Conservation (phyloP, 495 filamentous ascomycete genomes). For the Hypoxylon lienhwacheense region DNA sequence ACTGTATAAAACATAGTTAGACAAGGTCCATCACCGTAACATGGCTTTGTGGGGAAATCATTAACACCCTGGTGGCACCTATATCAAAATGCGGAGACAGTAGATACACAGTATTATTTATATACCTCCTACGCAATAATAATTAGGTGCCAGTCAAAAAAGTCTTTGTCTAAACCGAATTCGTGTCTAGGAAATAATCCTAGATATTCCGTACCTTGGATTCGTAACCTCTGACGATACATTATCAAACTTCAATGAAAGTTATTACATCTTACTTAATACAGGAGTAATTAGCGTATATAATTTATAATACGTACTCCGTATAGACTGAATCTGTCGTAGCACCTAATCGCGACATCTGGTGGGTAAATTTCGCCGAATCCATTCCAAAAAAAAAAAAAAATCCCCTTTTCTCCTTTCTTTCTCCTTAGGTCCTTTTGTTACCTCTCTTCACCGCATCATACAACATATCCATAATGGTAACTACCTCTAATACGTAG, state of each 20-base stretch:
- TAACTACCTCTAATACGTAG: too few species aligned
- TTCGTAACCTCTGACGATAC: constrained; percentile 21
- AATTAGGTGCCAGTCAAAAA: constrained; percentile 23
- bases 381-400: constrained; percentile 7
- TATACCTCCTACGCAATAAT: constrained; percentile 1
- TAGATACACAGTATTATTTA: neutral
- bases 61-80: too few species aligned
- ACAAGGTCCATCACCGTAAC: too few species aligned
- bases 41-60: too few species aligned
- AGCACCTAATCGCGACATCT: constrained; percentile 29
- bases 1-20: too few species aligned
- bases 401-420: constrained; percentile 5
- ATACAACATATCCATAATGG: constrained; percentile 20
- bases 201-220: constrained; percentile 19
- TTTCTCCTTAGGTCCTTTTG: constrained; percentile 5
- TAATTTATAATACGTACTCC: too few species aligned
- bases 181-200: constrained; percentile 18
- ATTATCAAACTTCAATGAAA: too few species aligned
- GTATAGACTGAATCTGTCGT: too few species aligned
- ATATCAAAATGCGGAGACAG: too few species aligned
- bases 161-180: constrained; percentile 23
- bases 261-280: too few species aligned
- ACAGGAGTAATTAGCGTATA: too few species aligned
- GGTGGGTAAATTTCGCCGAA: constrained; percentile 27
- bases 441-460: constrained; percentile 24